These are phyloP conservation scores for Paxillus rubicundulus DNA, from an alignment of 768 basidiomycete species.

Conservation along the genomic window DNA sequence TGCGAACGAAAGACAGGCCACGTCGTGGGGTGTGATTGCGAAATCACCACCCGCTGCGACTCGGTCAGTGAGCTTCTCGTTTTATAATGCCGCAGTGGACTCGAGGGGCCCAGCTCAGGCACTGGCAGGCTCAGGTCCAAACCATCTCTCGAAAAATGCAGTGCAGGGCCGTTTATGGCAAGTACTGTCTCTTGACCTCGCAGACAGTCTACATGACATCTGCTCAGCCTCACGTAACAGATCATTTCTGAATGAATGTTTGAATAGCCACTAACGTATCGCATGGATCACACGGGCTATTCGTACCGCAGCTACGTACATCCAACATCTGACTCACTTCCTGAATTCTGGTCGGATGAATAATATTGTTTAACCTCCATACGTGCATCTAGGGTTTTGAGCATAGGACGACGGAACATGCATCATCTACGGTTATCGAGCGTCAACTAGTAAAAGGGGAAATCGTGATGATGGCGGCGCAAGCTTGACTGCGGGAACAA, in stretches of 20 bases:
- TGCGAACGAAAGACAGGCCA: background rate
- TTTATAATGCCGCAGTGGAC: slow-evolving; percentile 5
- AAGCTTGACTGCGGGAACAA: slow-evolving; percentile 58
- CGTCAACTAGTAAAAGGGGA: slow-evolving; percentile 65
- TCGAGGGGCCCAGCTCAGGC: no score
- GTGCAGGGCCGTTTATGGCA: slow-evolving; percentile 9
- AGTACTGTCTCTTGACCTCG: background rate
- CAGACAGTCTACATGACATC: background rate
- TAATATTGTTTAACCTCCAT: slow-evolving; percentile 14
- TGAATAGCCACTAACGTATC: no score
- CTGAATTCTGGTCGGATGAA: slow-evolving; percentile 1
- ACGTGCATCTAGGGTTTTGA: slow-evolving; percentile 19
- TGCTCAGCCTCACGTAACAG: background rate
- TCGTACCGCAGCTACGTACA: no score
- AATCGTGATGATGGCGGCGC: slow-evolving; percentile 74
- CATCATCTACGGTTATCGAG: slow-evolving; percentile 22
- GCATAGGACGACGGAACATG: slow-evolving; percentile 15
- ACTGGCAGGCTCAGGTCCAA: no score
- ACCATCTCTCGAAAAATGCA: background rate
- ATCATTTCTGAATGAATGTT: no score
- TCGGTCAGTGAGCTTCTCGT: background rate
- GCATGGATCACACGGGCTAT: no score
- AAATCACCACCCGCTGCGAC: no score
- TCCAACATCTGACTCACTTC: background rate
- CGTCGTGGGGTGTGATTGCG: background rate